These are phyloP conservation scores for Asterochloris sp. DNA, from an alignment of 139 green algal species.

Conservation along the genomic window DNA sequence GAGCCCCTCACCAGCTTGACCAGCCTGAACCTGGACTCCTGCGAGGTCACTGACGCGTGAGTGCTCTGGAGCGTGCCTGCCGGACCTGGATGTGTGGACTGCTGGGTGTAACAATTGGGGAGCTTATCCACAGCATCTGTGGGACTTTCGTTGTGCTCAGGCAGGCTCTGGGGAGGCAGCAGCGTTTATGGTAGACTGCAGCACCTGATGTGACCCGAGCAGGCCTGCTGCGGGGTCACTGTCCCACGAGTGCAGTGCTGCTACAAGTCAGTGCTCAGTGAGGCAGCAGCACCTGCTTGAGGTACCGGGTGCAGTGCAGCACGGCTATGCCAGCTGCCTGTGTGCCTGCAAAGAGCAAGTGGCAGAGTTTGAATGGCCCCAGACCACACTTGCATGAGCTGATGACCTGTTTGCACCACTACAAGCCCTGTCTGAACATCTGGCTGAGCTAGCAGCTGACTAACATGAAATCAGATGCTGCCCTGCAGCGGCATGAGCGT, in stretches of 20 bases:
- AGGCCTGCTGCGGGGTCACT: neutral
- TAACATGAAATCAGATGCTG: neutral
- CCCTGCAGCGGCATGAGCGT: conserved; percentile 1
- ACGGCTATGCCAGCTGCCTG: too few species aligned
- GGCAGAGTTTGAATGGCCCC: neutral
- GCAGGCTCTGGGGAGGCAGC: neutral
- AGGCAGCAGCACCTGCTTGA: too few species aligned
- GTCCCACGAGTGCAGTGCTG: too few species aligned
- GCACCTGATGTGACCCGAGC: neutral
- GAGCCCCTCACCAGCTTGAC: conserved; percentile 8
- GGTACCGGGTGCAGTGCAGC: too few species aligned
- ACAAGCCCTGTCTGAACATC: neutral
- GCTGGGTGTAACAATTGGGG: neutral
- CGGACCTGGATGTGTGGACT: neutral
- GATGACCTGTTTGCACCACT: neutral
- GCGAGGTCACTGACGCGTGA: conserved; percentile 20
- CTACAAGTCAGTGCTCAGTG: too few species aligned
- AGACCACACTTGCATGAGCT: neutral
- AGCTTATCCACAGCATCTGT: neutral
- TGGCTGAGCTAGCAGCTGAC: neutral
- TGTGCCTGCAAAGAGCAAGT: neutral
- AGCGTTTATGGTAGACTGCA: neutral
- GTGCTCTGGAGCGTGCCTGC: neutral
- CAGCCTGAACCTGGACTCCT: conserved; percentile 27
- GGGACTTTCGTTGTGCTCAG: neutral